A percentile compares a stretch with the other conserved stretches of the same genome.
These are phyloP conservation scores for Terana coerulea DNA, from an alignment of 768 basidiomycete species.

Conservation along the genomic window DNA sequence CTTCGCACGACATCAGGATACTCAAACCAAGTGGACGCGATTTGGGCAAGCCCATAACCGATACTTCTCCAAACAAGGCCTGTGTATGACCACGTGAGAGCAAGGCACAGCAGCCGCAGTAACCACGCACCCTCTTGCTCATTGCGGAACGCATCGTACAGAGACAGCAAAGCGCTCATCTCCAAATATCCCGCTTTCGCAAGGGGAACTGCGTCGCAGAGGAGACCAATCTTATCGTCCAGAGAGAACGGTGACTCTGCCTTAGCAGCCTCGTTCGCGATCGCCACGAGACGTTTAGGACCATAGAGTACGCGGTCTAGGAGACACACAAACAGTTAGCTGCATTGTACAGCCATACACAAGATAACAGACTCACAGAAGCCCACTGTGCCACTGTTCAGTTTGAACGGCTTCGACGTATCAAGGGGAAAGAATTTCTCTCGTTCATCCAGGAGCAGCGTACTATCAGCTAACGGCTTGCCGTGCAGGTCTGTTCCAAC, in stretches of 20 bases:
- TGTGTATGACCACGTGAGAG: constrained; percentile 25
- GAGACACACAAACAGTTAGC: background rate
- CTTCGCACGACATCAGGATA: constrained; percentile 47
- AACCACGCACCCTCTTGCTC: constrained; percentile 71
- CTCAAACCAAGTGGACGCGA: constrained; percentile 84
- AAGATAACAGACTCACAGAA: constrained; percentile 61
- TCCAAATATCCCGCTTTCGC: constrained; percentile 77
- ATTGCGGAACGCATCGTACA: constrained; percentile 62
- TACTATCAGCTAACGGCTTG: constrained; percentile 54
- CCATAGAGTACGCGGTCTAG: constrained; percentile 85
- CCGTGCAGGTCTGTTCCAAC: constrained; percentile 59
- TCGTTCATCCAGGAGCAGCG: constrained; percentile 61
- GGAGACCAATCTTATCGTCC: constrained; percentile 86
- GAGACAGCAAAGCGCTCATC: constrained; percentile 71
- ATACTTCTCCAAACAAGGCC: constrained; percentile 84
- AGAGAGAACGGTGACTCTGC: constrained; percentile 62
- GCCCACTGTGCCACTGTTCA: constrained; percentile 86
- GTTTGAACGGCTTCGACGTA: constrained; percentile 75
- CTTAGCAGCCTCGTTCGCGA: constrained; percentile 78
- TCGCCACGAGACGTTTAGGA: constrained; percentile 72
- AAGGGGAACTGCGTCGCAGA: constrained; percentile 82
- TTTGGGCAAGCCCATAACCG: constrained; percentile 44
- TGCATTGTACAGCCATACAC: background rate
- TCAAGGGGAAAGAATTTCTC: constrained; percentile 70
- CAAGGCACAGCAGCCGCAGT: background rate